phyloP scores from a whole-genome alignment of 2,329 filamentous ascomycete genomes.

The Calonectria fujianensis region DNA sequence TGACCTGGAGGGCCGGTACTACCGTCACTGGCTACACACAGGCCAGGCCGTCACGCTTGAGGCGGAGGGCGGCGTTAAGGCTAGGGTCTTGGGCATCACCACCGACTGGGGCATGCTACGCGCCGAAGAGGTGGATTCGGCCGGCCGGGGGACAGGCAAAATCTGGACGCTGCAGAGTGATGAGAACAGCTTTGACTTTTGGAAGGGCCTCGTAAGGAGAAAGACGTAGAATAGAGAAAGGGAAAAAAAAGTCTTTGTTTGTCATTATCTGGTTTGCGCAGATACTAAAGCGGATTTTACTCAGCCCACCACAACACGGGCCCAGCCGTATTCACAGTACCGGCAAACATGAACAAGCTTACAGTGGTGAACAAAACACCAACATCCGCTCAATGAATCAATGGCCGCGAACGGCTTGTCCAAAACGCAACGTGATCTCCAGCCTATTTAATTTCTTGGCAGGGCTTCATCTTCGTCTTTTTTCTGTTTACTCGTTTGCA shows the following conservation, averaged over 20 bases:
- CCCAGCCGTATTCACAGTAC: background rate
- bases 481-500: background rate
- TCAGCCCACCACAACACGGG: background rate
- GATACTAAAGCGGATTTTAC: background rate
- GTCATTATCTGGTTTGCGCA: no score
- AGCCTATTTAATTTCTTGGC: background rate
- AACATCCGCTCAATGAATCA: conserved; percentile 6
- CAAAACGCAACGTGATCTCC: background rate
- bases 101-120: conserved; percentile 91
- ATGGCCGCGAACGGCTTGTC: background rate
- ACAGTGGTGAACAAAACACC: conserved; percentile 1
- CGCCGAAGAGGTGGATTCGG: conserved; percentile 86
- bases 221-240: conserved; percentile 74
- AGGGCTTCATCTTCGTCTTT: background rate
- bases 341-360: background rate
- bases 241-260: background rate
- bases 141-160: conserved; percentile 84
- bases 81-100: conserved; percentile 90
- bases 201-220: conserved; percentile 88
- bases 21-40: conserved; percentile 89
- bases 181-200: conserved; percentile 99
- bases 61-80: conserved; percentile 83
- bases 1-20: conserved; percentile 85
- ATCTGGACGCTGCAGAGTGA: conserved; percentile 93
- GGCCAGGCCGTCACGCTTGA: conserved; percentile 84